Evolutionary conservation across 2,329 filamentous ascomycete genomes (phyloP).

Genomic region (Venturia oleaginea): DNA sequence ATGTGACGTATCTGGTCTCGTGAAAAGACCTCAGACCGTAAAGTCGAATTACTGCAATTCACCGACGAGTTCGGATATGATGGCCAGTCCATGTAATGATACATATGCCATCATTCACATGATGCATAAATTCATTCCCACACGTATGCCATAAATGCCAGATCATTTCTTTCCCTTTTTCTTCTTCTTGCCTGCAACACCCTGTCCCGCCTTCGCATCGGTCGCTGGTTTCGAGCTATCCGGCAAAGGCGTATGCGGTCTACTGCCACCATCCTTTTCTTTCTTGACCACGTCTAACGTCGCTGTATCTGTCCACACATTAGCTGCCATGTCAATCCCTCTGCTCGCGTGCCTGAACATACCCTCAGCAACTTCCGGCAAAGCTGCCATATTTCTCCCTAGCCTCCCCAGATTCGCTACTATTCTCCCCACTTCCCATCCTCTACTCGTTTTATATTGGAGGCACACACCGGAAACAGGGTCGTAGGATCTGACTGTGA

Average conservation of each 20-base stretch:
- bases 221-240: constrained; percentile 23
- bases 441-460: constrained; percentile 88
- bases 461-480: constrained; percentile 70
- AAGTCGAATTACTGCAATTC: background rate
- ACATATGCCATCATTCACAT: background rate
- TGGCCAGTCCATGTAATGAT: background rate
- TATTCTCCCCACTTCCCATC: constrained; percentile 77
- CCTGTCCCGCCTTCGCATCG: constrained; percentile 19
- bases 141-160: background rate
- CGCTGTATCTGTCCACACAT: constrained; percentile 20
- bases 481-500: constrained; percentile 86
- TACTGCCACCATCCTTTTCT: constrained; percentile 20
- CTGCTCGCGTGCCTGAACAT: background rate
- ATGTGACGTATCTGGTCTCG: background rate
- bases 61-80: background rate
- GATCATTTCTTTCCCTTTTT: constrained; percentile 43
- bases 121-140: background rate
- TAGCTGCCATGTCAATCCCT: constrained; percentile 11
- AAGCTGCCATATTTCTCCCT: constrained; percentile 52
- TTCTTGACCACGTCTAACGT: constrained; percentile 21
- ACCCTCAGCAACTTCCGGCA: constrained; percentile 35
- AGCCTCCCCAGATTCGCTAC: constrained; percentile 68
- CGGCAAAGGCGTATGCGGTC: constrained; percentile 24
- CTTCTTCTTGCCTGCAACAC: constrained; percentile 39
- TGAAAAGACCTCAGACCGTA: background rate